Evolutionary conservation across 1,284 basidiomycete species (phyloP), one percentile per base, ranked within the genome.

Genomic region (Sporisorium graminicola): DNA sequence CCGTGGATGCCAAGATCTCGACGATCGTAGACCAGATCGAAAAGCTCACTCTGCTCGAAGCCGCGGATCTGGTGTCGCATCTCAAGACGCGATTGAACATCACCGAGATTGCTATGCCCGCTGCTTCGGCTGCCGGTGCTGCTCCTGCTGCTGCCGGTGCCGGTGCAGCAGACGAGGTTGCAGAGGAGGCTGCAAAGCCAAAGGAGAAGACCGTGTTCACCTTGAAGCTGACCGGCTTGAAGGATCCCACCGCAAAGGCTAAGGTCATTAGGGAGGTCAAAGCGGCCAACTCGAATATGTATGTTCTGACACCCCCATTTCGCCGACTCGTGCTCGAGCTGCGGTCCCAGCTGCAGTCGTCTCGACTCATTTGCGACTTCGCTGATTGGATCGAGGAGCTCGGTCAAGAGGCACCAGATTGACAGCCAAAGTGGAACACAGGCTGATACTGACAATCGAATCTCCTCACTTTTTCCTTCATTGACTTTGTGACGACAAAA

Each of bases 141-240:
- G 42, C 65, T 13, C 24, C 56, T 3, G 50, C 67, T 12, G 73
- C 85, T 16, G n/a, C 46, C 5, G 73, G 58, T 6, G 74, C 80
- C 14, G 47, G 27, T 49, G 49, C 49, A 12, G 49, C 86, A 18
- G 60, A 72, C 1, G 85, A 74, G 12, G 89, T 90, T 20, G 88
- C 89, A 22, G 88, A 88, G 13, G 88, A 90, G 5, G 79, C 94
- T 90, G 95, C 95, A 86, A 97, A 97, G 87, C 95, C 95, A 55
- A 98, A 98, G 88, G 97, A 99, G 88, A 99, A 99, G 91, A 97
- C 95, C 9, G 90, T 96, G 47, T 99, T 99, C 88, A 96, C 92
- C 80, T 91, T 98, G 84, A 96, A 92, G 51, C 71, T 85, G 31
- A 73, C 66, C 26, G 83, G 82, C 16, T 63, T 85, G 16, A 79